Conservation (phyloP, 768 basidiomycete genomes). For the Collybia sordida region DNA sequence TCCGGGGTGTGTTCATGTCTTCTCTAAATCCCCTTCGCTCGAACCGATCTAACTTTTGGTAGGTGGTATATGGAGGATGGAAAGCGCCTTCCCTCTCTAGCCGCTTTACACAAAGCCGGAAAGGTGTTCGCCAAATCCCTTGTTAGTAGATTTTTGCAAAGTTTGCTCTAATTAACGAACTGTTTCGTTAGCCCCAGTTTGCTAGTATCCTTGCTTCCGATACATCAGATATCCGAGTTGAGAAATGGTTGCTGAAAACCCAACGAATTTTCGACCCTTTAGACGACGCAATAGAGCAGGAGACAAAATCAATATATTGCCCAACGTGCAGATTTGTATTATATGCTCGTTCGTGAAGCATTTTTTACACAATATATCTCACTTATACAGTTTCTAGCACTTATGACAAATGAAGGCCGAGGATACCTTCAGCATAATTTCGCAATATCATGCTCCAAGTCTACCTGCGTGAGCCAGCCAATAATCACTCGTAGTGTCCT, state of each 20-base stretch:
- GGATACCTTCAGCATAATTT: conserved; percentile 14
- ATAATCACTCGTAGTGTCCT: neutral
- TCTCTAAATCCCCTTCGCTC: neutral
- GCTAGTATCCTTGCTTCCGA: neutral
- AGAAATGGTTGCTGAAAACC: conserved; percentile 3
- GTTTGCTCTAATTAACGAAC: no score
- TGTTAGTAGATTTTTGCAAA: conserved; percentile 1
- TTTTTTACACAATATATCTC: neutral
- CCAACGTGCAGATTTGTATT: conserved; percentile 2
- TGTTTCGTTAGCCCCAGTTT: neutral
- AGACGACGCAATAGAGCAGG: conserved; percentile 7
- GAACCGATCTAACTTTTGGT: neutral
- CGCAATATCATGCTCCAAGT: neutral
- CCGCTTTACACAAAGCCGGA: neutral
- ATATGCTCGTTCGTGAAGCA: conserved; percentile 2
- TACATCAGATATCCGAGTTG: neutral
- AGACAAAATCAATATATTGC: conserved; percentile 7
- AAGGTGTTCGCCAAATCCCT: conserved; percentile 1
- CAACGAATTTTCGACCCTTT: conserved; percentile 9
- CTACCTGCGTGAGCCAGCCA: neutral
- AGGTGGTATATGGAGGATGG: conserved; percentile 17
- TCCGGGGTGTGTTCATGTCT: conserved; percentile 6
- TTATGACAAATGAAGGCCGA: conserved; percentile 4
- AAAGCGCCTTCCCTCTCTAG: conserved; percentile 9
- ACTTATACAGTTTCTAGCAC: conserved; percentile 1